Evolutionary conservation across 495 filamentous ascomycete genomes (phyloP).

Genomic region (Staphylotrichum tortipilum): DNA sequence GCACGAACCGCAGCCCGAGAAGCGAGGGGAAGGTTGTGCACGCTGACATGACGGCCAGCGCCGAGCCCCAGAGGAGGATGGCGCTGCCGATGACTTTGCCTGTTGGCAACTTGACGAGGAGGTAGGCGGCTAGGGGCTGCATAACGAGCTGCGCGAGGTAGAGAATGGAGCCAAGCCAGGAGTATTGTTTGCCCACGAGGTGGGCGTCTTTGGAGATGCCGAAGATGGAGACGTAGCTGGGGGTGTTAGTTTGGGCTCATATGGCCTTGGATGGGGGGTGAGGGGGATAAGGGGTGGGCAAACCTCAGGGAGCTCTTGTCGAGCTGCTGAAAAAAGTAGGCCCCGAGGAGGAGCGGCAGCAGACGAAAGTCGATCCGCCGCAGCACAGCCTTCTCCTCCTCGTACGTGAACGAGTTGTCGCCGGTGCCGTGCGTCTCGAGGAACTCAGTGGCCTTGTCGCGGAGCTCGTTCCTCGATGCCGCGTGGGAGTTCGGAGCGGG

Average conservation of each 20-base stretch:
- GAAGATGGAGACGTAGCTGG: conserved; percentile 43
- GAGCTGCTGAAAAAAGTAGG: conserved; percentile 47
- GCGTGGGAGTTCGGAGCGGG: conserved; percentile 8
- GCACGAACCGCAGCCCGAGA: conserved; percentile 34
- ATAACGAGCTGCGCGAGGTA: conserved; percentile 39
- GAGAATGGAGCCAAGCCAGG: conserved; percentile 38
- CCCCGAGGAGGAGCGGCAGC: conserved; percentile 41
- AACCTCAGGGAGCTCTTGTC: conserved; percentile 45
- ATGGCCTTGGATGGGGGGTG: neutral
- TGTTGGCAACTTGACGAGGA: conserved; percentile 43
- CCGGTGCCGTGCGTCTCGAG: conserved; percentile 29
- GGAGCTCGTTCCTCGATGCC: neutral
- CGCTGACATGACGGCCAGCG: conserved; percentile 31
- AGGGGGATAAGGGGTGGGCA: neutral
- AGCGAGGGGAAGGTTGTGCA: conserved; percentile 38
- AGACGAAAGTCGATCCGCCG: conserved; percentile 41
- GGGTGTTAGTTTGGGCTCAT: neutral
- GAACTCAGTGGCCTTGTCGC: conserved; percentile 36
- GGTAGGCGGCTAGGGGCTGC: conserved; percentile 35
- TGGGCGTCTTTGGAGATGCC: conserved; percentile 43
- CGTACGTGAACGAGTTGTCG: conserved; percentile 27
- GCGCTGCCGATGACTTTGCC: conserved; percentile 36
- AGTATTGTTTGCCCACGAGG: conserved; percentile 40
- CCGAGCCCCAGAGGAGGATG: conserved; percentile 34
- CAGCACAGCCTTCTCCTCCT: conserved; percentile 32